These are phyloP conservation scores for Hymenoscyphus fructigenus DNA, from an alignment of 2,329 filamentous ascomycete species.

Conservation along the genomic window DNA sequence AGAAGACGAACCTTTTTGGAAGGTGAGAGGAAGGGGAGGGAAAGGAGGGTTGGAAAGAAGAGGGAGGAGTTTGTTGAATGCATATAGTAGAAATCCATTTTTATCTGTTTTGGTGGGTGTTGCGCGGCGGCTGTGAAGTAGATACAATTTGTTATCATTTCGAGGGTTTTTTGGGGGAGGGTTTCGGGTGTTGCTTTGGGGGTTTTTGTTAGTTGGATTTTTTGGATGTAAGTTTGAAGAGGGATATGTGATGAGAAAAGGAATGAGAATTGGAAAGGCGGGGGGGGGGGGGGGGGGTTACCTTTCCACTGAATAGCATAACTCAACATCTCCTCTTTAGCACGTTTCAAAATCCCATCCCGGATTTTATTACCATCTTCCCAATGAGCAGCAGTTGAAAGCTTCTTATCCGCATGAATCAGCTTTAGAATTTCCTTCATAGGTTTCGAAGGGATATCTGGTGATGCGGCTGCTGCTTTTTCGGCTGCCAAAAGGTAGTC, in stretches of 20 bases:
- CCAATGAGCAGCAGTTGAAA: slow-evolving; percentile 53
- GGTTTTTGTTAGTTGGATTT: not conserved
- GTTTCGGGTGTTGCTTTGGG: slow-evolving; percentile 48
- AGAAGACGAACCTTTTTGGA: slow-evolving; percentile 67
- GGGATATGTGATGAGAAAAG: not conserved
- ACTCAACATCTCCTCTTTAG: slow-evolving; percentile 60
- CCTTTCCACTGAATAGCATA: slow-evolving; percentile 56
- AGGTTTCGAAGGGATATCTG: slow-evolving; percentile 37
- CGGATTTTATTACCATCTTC: slow-evolving; percentile 62
- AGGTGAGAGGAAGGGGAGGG: slow-evolving; percentile 57
- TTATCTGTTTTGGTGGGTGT: slow-evolving; percentile 61
- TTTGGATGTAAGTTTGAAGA: not conserved
- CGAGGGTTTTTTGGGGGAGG: slow-evolving; percentile 51
- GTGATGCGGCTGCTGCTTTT: slow-evolving; percentile 37
- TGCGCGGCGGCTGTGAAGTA: slow-evolving; percentile 55
- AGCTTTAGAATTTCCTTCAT: slow-evolving; percentile 63
- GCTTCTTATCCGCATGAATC: slow-evolving; percentile 53
- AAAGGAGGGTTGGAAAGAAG: slow-evolving; percentile 71
- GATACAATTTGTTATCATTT: slow-evolving; percentile 68
- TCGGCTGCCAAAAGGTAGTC: slow-evolving; percentile 56
- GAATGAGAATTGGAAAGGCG: not conserved
- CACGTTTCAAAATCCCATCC: slow-evolving; percentile 66
- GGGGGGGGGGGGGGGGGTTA: no score
- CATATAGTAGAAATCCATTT: slow-evolving; percentile 82
- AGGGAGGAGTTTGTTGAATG: slow-evolving; percentile 71